Base-by-base conservation (phyloP, 306 rosid genomes). In the Prunus mongolica region DNA sequence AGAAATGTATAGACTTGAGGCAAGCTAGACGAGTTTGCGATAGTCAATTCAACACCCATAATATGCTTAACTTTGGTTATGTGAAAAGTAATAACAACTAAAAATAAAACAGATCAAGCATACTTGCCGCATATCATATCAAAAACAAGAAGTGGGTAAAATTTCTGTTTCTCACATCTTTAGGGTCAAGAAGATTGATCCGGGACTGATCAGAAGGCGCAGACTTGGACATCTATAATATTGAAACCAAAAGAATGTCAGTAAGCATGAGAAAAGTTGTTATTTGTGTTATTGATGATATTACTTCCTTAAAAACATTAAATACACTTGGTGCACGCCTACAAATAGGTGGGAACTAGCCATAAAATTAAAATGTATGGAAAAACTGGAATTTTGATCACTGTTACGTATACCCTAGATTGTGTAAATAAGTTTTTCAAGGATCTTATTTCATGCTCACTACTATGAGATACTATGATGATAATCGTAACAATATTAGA, bases 131-230 rank as follows among this genome's bases (percentile, higher is more conserved):
- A 25, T 24, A 8, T 2, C 30, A 12, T 20, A 8, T 19, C 66
- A 68, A 16, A 72, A 71, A 30, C 18, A 57, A 64, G 66, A 70
- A 81, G 44, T 18, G 74, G 56, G 8, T n/a, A 64, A 20, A 46
- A 58, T 74, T n/a, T 74, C 20, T 49, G n/a, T 50, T 27, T 68
- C 94, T 89, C 82, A 92, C 98, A 77, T 95, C 98, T 88, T 92
- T 92, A 80, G 97, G 69, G 74, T 95, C 98, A 57, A 95, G 98
- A 84, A 95, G 89, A 82, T 92, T 95, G 84, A 95, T 92, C 80
- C 98, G 86, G 65, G 98, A 95, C 73, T 82, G 98, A 83, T 95
- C 98, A 76, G 98, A 92, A 75, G 97, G 93, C 14, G 98, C 90
- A 63, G 98, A 95, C 86, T 95, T 95, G 74, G 98, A 95, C 98